Evolutionary conservation across 2,329 filamentous ascomycete genomes (phyloP), one percentile per base, ranked within the genome.

Genomic region (Talaromyces sp.): DNA sequence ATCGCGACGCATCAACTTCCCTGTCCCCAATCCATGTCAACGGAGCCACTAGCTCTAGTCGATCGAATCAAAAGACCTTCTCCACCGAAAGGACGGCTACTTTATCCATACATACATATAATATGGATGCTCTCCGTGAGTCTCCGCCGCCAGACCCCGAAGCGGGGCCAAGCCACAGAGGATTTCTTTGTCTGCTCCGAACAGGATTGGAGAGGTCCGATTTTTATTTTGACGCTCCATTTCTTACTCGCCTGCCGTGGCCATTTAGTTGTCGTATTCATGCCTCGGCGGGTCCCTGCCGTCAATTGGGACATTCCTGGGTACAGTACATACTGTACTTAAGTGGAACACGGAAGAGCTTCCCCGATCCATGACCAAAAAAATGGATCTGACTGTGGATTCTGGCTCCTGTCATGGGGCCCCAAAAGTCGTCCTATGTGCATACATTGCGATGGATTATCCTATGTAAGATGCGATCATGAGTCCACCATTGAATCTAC

Each of bases 321-420:
- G n/a, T n/a, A n/a, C n/a, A n/a, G n/a, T n/a, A n/a, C 32, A 27
- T 32, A 27, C 11, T 29, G 30, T 44, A 35, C 32, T 29, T 45
- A 37, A 3, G 27, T 48, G 43, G 46, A 20, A 47, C 51, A 47
- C 51, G 59, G 54, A 50, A 49, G 42, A 24, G 36, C 19, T 55
- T 51, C 49, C 52, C 41, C 41, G 42, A 44, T 36, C 61, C 55
- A 42, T 17, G 49, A 61, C 53, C 53, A 47, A 57, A 54, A 49
- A 44, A 51, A 44, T 50, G 57, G 52, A 52, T 55, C 32, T 47
- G 13, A 17, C 35, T 16, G 52, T 55, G 56, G 52, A 32, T 54
- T 45, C 32, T 39, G 10, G n/a, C 16, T 30, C 33, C 37, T 42
- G 35, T 44, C 37, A 43, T 49, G 33, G 19, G 22, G 30, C 24